These are phyloP conservation scores for Leccinum variicolor DNA, from an alignment of 768 basidiomycete species.

Conservation along the genomic window DNA sequence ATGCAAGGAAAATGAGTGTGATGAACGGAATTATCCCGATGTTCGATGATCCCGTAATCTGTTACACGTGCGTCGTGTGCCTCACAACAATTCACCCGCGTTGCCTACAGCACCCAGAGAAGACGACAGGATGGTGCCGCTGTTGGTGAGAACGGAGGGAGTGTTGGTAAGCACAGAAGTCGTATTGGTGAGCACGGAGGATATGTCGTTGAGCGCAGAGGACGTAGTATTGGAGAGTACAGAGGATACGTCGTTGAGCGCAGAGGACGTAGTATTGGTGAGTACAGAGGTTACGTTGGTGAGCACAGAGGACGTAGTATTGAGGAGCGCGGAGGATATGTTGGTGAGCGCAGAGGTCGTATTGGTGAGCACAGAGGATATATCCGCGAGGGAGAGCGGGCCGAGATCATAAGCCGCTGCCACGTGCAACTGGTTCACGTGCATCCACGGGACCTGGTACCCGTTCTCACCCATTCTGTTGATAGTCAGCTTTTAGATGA, in stretches of 20 bases:
- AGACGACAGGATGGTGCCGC: background rate
- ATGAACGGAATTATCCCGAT: background rate
- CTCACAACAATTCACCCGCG: background rate
- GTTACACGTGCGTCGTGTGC: background rate
- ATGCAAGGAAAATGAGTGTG: background rate
- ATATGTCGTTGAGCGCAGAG: background rate
- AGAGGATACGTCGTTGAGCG: background rate
- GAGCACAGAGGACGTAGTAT: background rate
- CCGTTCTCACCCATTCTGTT: slow-evolving; percentile 47
- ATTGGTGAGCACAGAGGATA: slow-evolving; percentile 13
- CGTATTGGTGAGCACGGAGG: background rate
- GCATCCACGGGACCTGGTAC: slow-evolving; percentile 65
- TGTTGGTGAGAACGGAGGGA: no score
- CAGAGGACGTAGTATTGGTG: background rate
- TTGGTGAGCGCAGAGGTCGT: background rate
- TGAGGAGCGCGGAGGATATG: background rate
- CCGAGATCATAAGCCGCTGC: slow-evolving; percentile 44
- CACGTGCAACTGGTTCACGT: slow-evolving; percentile 51
- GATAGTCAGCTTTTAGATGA: background rate
- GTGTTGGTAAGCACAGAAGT: no score
- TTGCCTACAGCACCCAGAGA: slow-evolving; percentile 1
- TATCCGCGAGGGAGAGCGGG: slow-evolving; percentile 16
- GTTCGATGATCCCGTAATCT: background rate
- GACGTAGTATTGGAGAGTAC: background rate
- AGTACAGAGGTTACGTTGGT: no score